Evolutionary conservation across 2,329 filamentous ascomycete species (phyloP), one percentile per base, ranked within the genome.

Genomic region (Exophiala viscosa): DNA sequence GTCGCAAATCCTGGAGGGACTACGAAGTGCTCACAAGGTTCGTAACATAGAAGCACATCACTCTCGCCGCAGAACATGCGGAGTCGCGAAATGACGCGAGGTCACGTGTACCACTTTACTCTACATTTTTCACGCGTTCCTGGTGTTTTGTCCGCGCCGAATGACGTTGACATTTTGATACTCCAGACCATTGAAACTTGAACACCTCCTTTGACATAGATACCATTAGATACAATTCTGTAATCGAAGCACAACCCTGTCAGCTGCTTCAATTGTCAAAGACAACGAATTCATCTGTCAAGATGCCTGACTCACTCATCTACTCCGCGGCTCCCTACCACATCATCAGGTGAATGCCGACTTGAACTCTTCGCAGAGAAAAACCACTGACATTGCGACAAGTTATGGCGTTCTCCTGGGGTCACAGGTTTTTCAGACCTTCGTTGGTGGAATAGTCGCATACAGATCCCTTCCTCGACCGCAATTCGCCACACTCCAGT

Each of bases 331-430:
- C 81, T 42, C 85, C 86, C 11, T 92, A 90, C 71, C 88, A 92
- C 69, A 80, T 92, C 55, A 73, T 91, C 57, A 83, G 84, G 85
- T 89, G 77, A 60, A 73, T 67, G 17, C 11, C 23, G 8, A 33
- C 39, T 33, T 15, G 2, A 7, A 13, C 23, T n/a, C 15, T 31
- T 23, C 9, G 20, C 15, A 11, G 6, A 33, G 18, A n/a, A 13
- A 9, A 10, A 6, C 33, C 33, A 14, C 50, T 55, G 45, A 52
- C 49, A 36, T 14, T 4, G 32, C 52, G 10, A 42, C 62, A 93
- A 93, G 89, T 67, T 96, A 95, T 73, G 90, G 90, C 60, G 90
- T 89, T 15, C 81, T 97, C 45, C 77, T 97, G 11, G 93, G 93
- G 59, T 86, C 86, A 23, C 87, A 90, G 35, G 79, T 96, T 69